These are phyloP conservation scores for Dunaliella sp. DNA, from an alignment of 139 green algal genomes.

Conservation along the genomic window DNA sequence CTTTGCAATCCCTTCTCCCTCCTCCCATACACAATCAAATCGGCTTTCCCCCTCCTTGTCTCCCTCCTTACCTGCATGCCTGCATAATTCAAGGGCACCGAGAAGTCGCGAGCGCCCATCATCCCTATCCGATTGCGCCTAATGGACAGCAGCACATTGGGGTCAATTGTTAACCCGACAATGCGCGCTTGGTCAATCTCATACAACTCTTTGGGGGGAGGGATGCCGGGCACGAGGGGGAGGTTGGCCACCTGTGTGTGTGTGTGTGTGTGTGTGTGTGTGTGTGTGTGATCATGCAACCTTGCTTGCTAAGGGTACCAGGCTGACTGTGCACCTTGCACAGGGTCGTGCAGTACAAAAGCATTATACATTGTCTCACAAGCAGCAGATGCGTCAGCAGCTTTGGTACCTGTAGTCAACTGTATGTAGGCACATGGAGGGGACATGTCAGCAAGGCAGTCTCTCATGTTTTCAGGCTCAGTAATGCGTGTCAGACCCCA, in stretches of 20 bases:
- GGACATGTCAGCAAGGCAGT: too few relatives aligned
- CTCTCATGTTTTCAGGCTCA: too few relatives aligned
- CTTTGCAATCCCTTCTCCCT: neutral
- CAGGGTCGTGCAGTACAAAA: too few relatives aligned
- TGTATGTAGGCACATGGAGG: too few relatives aligned
- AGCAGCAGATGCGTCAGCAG: too few relatives aligned
- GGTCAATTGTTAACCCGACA: constrained; percentile 57
- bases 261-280: neutral
- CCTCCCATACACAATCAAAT: neutral
- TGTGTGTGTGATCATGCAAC: neutral
- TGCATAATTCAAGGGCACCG: constrained; percentile 30
- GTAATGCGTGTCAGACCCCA: too few relatives aligned
- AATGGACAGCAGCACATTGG: constrained; percentile 45
- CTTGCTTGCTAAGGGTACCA: too few relatives aligned
- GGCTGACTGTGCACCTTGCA: too few relatives aligned
- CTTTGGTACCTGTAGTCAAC: too few relatives aligned
- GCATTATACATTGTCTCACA: too few relatives aligned
- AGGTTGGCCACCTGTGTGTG: constrained; percentile 57
- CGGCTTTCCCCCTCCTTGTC: neutral
- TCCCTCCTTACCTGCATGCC: constrained; percentile 27
- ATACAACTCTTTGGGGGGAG: constrained; percentile 47
- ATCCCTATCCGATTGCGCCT: constrained; percentile 44
- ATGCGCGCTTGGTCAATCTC: constrained; percentile 44
- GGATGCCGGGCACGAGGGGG: constrained; percentile 45
- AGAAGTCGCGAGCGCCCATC: constrained; percentile 39